Percentiles rank a stretch among this genome's conserved stretches.
Conservation (phyloP, 805 yeast genomes). For the Metschnikowia orientalis region DNA sequence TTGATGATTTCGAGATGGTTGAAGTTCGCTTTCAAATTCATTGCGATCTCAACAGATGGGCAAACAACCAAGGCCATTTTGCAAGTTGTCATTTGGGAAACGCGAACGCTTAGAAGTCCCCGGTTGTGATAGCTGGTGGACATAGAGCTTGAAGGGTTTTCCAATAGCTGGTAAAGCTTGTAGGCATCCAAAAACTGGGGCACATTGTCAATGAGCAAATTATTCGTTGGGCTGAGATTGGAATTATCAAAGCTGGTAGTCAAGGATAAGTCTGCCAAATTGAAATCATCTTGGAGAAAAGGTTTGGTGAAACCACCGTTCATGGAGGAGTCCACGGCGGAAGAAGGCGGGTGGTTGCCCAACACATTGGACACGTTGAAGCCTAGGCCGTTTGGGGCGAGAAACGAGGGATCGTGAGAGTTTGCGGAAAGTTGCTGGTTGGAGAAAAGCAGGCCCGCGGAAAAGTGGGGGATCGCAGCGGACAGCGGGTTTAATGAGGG, state of each 20-base stretch:
- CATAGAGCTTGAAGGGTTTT: constrained; percentile 26
- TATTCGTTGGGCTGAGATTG: constrained; percentile 68
- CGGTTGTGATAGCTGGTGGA: constrained; percentile 56
- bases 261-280: constrained; percentile 53
- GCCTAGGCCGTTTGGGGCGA: constrained; percentile 2
- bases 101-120: constrained; percentile 55
- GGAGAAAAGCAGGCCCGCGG: too few relatives aligned
- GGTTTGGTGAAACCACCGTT: constrained; percentile 11
- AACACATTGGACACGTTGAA: constrained; percentile 1
- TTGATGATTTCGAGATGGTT: constrained; percentile 81
- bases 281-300: constrained; percentile 51
- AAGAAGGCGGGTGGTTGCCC: constrained; percentile 1
- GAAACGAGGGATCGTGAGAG: neutral
- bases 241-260: constrained; percentile 73
- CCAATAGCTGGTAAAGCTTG: constrained; percentile 25
- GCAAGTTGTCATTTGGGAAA: constrained; percentile 18
- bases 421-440: too few relatives aligned
- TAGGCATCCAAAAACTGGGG: constrained; percentile 64
- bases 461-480: too few relatives aligned
- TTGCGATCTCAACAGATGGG: constrained; percentile 65
- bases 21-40: constrained; percentile 69
- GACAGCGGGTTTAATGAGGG: constrained; percentile 2
- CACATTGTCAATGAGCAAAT: constrained; percentile 73
- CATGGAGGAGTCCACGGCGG: constrained; percentile 5
- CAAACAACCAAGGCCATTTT: constrained; percentile 60